Conservation (phyloP, 106 monocot species). For the Dendrobium huoshanense region DNA sequence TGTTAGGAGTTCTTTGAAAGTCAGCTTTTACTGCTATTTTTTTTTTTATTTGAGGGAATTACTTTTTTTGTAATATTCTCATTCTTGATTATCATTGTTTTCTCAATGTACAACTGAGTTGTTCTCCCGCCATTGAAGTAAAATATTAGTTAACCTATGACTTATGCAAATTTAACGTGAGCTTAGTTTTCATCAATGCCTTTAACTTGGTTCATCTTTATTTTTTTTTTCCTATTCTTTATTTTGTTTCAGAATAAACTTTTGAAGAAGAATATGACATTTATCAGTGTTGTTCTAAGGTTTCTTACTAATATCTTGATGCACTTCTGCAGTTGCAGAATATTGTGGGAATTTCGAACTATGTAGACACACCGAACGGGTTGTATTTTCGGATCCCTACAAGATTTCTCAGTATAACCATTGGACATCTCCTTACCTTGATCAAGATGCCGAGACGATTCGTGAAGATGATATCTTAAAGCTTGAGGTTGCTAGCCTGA, state of each 20-base stretch:
- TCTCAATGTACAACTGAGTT: too few species aligned
- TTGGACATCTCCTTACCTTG: slow-evolving; percentile 91
- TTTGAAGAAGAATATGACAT: neutral
- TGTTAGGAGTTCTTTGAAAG: too few species aligned
- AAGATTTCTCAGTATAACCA: slow-evolving; percentile 47
- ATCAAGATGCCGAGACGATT: slow-evolving; percentile 65
- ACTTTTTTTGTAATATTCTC: too few species aligned
- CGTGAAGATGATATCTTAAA: slow-evolving; percentile 66
- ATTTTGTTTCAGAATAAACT: neutral
- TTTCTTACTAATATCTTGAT: neutral
- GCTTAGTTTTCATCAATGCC: neutral
- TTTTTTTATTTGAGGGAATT: too few species aligned
- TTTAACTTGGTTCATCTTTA: neutral
- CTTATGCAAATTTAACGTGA: too few species aligned
- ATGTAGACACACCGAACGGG: slow-evolving; percentile 93
- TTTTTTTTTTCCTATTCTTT: neutral
- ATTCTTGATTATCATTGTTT: too few species aligned
- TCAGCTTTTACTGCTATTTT: too few species aligned
- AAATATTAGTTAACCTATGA: too few species aligned
- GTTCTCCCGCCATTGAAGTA: too few species aligned
- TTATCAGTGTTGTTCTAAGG: neutral
- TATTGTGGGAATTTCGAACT: slow-evolving; percentile 91
- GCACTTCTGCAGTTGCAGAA: slow-evolving; percentile 65
- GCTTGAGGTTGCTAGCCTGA: slow-evolving; percentile 80
- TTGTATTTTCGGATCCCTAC: slow-evolving; percentile 93